Conservation (phyloP, 352 stramenopile genomes). For the Globisporangium mamillatum region DNA sequence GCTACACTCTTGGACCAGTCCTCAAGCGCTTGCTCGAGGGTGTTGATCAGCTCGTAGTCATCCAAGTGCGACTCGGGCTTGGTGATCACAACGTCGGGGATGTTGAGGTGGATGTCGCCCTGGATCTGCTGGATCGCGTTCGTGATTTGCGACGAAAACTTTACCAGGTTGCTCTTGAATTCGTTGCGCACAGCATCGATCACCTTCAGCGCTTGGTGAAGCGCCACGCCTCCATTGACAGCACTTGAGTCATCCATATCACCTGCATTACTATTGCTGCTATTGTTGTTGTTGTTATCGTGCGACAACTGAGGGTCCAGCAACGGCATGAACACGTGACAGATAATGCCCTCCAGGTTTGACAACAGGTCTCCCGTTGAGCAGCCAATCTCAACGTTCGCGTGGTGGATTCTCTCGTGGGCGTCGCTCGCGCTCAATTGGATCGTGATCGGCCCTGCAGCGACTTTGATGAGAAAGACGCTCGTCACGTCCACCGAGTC, state of each 20-base stretch:
- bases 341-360: conserved; percentile 86
- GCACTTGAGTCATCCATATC: neutral
- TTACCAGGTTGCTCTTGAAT: conserved; percentile 88
- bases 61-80: conserved; percentile 85
- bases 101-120: conserved; percentile 91
- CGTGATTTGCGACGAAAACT: conserved; percentile 92
- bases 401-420: conserved; percentile 49
- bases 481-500: conserved; percentile 60
- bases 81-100: conserved; percentile 90
- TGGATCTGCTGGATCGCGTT: conserved; percentile 93
- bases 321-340: conserved; percentile 88
- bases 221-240: conserved; percentile 6
- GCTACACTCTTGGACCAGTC: conserved; percentile 92
- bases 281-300: conserved; percentile 17
- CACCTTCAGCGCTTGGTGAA: conserved; percentile 66
- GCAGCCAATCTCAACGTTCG: conserved; percentile 84
- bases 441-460: conserved; percentile 43
- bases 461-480: conserved; percentile 82
- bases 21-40: conserved; percentile 89
- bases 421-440: conserved; percentile 26
- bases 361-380: conserved; percentile 82
- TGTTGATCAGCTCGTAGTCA: conserved; percentile 86
- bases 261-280: neutral
- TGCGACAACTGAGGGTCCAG: conserved; percentile 68
- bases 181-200: conserved; percentile 85